phyloP scores from a whole-genome alignment of 495 filamentous ascomycete genomes.

The Aspergillus funiculosus region DNA sequence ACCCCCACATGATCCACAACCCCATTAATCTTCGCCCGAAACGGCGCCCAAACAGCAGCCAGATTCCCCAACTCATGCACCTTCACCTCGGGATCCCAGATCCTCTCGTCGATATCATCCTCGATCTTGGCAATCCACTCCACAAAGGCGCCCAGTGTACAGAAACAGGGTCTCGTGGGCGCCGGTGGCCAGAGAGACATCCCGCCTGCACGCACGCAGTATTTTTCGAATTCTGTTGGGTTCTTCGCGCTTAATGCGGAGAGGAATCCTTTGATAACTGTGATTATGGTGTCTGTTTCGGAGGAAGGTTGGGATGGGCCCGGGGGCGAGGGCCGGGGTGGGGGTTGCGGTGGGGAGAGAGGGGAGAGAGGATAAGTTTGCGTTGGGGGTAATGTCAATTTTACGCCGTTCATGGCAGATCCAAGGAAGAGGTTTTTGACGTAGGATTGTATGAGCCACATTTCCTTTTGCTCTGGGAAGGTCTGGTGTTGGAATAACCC shows the following conservation, averaged over 20 bases:
- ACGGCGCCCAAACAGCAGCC: constrained; percentile 39
- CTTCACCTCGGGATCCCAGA: constrained; percentile 37
- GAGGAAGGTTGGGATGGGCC: constrained; percentile 2
- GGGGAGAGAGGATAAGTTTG: no score
- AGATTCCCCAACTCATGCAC: constrained; percentile 29
- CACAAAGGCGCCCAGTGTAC: constrained; percentile 37
- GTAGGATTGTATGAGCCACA: no score
- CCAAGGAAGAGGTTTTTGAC: no score
- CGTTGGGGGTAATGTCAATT: no score
- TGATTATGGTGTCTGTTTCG: constrained; percentile 32
- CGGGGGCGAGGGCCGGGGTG: neutral
- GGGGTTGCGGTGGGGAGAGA: neutral
- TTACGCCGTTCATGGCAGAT: no score
- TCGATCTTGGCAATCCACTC: constrained; percentile 29
- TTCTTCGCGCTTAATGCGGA: constrained; percentile 30
- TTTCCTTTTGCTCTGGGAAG: no score
- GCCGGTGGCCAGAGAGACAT: constrained; percentile 36
- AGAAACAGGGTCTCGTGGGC: constrained; percentile 31
- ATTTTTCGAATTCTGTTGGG: constrained; percentile 31
- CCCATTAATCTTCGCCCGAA: constrained; percentile 36
- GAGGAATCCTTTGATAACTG: constrained; percentile 31
- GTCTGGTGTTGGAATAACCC: no score
- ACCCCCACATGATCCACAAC: constrained; percentile 39
- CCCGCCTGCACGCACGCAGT: constrained; percentile 35
- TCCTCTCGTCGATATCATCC: constrained; percentile 35